Evolutionary conservation across 306 rosid genomes (phyloP).

Genomic region (Glycine latifolia): DNA sequence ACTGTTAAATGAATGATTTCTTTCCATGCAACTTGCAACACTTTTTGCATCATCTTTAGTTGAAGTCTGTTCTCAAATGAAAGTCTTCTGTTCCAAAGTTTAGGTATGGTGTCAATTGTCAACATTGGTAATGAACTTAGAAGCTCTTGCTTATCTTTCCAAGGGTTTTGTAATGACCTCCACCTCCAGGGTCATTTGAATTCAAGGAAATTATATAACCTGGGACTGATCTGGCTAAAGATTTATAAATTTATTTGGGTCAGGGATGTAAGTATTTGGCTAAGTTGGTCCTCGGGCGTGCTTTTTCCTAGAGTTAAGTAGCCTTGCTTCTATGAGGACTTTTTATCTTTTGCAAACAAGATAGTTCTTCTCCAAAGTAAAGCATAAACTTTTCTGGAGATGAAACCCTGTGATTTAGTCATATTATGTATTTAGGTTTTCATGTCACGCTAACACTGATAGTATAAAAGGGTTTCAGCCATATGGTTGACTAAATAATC

Average conservation of each 20-base stretch:
- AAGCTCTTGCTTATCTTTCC: conserved; percentile 16
- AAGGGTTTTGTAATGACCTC: not conserved
- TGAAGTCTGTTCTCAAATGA: not conserved
- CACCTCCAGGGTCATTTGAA: not conserved
- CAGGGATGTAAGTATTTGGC: conserved; percentile 17
- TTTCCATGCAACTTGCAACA: not conserved
- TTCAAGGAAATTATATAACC: not conserved
- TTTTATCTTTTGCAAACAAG: not conserved
- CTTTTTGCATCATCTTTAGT: not conserved
- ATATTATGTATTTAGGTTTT: conserved; percentile 17
- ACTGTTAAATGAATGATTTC: not conserved
- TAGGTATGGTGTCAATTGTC: not conserved
- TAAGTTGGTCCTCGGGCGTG: not conserved
- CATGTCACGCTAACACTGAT: not conserved
- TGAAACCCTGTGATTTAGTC: not conserved
- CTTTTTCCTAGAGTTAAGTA: conserved; percentile 3
- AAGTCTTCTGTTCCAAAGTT: conserved; percentile 11
- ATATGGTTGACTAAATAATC: conserved; percentile 17
- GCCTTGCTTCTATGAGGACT: not conserved
- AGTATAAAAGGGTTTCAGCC: not conserved
- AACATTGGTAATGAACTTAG: conserved; percentile 16
- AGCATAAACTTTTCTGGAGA: not conserved
- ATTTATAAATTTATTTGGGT: not conserved
- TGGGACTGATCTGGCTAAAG: conserved; percentile 22
- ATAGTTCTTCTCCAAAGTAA: not conserved